These are phyloP conservation scores for Exophiala aquamarina DNA, from an alignment of 2,329 filamentous ascomycete genomes.

Conservation along the genomic window DNA sequence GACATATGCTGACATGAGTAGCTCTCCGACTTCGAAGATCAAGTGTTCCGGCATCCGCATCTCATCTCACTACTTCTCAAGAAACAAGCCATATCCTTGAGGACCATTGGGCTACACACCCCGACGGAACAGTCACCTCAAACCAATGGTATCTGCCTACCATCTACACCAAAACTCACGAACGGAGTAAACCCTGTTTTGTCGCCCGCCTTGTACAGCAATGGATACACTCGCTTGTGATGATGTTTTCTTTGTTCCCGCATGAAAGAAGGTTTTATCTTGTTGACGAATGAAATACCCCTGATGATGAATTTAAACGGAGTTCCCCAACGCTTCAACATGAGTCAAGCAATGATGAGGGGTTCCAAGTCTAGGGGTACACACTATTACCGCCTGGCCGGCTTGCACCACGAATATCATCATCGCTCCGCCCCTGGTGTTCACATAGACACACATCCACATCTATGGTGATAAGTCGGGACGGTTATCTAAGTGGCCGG, in stretches of 20 bases:
- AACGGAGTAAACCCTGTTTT: slow-evolving; percentile 19
- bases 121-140: slow-evolving; percentile 7
- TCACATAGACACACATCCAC: too few relatives aligned
- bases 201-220: slow-evolving; percentile 11
- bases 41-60: slow-evolving; percentile 49
- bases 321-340: too few relatives aligned
- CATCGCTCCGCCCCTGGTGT: too few relatives aligned
- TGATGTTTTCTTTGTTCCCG: neutral
- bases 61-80: slow-evolving; percentile 29
- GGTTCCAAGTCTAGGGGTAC: too few relatives aligned
- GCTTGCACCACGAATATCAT: too few relatives aligned
- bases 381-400: too few relatives aligned
- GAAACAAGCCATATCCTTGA: slow-evolving; percentile 22
- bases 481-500: too few relatives aligned
- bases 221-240: slow-evolving; percentile 12
- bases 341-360: too few relatives aligned
- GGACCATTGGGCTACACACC: slow-evolving; percentile 5
- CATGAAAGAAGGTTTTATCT: too few relatives aligned
- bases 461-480: too few relatives aligned
- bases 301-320: too few relatives aligned
- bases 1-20: slow-evolving; percentile 26
- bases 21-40: slow-evolving; percentile 52
- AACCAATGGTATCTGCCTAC: slow-evolving; percentile 10
- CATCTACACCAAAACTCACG: slow-evolving; percentile 8
- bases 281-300: too few relatives aligned